Evolutionary conservation across 2,329 filamentous ascomycete species (phyloP).

Genomic region (Teratosphaeria viscida): DNA sequence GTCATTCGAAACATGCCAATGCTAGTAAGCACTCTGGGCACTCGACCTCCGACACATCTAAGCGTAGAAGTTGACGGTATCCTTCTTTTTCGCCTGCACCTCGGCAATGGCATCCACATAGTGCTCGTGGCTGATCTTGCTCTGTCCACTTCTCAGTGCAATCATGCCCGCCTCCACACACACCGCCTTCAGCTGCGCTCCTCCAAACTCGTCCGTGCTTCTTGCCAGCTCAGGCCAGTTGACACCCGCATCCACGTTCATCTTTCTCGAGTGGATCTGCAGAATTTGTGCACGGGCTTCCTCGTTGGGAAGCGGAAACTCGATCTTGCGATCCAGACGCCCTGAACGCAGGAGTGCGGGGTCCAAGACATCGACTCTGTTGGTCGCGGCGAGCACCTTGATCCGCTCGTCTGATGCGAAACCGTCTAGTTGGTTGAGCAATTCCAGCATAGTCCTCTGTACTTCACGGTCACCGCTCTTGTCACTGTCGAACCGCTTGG

Average conservation of each 20-base stretch:
- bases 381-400: constrained; percentile 99
- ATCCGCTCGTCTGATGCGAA: constrained; percentile 89
- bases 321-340: constrained; percentile 96
- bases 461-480: constrained; percentile 97
- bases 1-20: background rate
- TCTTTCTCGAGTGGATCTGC: constrained; percentile 95
- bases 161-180: constrained; percentile 99
- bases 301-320: constrained; percentile 96
- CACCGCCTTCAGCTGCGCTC: constrained; percentile 94
- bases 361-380: constrained; percentile 93
- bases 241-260: constrained; percentile 85
- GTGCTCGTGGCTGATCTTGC: constrained; percentile 95
- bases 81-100: constrained; percentile 88
- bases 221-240: constrained; percentile 95
- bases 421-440: constrained; percentile 95
- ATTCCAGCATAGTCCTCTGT: constrained; percentile 95
- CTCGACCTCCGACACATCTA: constrained; percentile 5
- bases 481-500: constrained; percentile 96
- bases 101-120: constrained; percentile 98
- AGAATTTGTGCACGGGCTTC: constrained; percentile 94
- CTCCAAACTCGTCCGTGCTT: constrained; percentile 96
- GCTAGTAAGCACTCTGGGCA: background rate
- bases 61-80: constrained; percentile 28
- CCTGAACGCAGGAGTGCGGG: constrained; percentile 87
- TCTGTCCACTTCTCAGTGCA: constrained; percentile 83